Conservation (phyloP, 768 basidiomycete genomes). For the Suillus sp. region DNA sequence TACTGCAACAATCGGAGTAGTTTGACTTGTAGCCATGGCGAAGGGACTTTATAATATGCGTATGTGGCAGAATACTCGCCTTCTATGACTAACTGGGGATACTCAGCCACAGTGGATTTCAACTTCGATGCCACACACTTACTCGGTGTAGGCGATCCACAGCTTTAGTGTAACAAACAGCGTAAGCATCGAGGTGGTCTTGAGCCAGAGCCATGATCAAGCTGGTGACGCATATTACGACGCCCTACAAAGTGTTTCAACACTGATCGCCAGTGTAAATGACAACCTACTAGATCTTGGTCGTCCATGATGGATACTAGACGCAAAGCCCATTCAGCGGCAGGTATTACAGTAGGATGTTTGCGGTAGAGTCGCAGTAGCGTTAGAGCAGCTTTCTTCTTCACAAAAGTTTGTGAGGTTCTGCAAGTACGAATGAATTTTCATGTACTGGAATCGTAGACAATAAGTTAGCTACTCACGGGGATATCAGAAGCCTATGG, state of each 20-base stretch:
- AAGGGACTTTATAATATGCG: conserved; percentile 96
- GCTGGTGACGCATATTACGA: conserved; percentile 92
- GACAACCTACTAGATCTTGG: conserved; percentile 63
- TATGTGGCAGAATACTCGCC: conserved; percentile 89
- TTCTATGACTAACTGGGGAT: conserved; percentile 79
- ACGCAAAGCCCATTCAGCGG: conserved; percentile 92
- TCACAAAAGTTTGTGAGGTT: conserved; percentile 92
- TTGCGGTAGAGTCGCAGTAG: conserved; percentile 92
- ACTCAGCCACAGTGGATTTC: conserved; percentile 15
- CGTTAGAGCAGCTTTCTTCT: conserved; percentile 97
- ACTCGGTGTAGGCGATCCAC: conserved; percentile 88
- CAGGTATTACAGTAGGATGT: conserved; percentile 91
- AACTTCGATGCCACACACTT: conserved; percentile 23
- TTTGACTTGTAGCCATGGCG: conserved; percentile 97
- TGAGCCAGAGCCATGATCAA: conserved; percentile 93
- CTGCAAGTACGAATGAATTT: conserved; percentile 41
- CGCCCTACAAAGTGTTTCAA: conserved; percentile 59
- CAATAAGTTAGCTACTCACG: conserved; percentile 51
- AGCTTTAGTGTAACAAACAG: conserved; percentile 92
- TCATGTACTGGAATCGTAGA: conserved; percentile 19
- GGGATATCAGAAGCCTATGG: conserved; percentile 91
- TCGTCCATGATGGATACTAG: conserved; percentile 98
- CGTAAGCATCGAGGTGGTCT: conserved; percentile 87
- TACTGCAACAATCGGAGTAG: conserved; percentile 91
- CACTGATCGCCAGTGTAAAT: neutral